phyloP scores from a whole-genome alignment of 768 basidiomycete genomes.

The Russula sp. region DNA sequence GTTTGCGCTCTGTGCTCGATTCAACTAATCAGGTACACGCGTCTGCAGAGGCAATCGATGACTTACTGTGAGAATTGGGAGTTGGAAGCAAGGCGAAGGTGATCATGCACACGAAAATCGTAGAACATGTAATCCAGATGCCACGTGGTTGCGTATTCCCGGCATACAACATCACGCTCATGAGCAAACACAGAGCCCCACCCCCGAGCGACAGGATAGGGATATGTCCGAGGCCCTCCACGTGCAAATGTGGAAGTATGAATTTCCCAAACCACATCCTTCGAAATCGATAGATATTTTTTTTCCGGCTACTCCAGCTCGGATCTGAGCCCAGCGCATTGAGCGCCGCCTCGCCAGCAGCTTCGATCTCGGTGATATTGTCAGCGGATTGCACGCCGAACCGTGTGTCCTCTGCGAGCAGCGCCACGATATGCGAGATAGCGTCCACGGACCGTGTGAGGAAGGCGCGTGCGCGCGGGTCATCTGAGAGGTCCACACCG shows the following conservation, averaged over 20 bases:
- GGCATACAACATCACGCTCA: conserved; percentile 21
- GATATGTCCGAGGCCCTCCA: conserved; percentile 18
- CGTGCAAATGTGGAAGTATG: neutral
- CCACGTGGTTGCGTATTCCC: conserved; percentile 3
- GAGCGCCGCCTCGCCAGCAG: conserved; percentile 7
- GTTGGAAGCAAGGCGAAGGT: neutral
- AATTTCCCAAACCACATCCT: neutral
- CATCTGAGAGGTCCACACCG: neutral
- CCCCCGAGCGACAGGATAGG: conserved; percentile 13
- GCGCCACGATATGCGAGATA: conserved; percentile 8
- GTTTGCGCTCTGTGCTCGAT: conserved; percentile 10
- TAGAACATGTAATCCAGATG: conserved; percentile 20
- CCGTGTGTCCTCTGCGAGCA: conserved; percentile 16
- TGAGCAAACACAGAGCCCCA: conserved; percentile 17
- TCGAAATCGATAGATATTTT: neutral
- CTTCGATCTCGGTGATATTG: conserved; percentile 8
- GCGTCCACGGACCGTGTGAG: neutral
- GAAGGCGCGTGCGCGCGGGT: neutral
- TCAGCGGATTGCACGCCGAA: conserved; percentile 10
- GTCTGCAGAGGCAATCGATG: neutral
- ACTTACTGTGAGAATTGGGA: conserved; percentile 2
- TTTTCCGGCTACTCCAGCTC: too few species aligned
- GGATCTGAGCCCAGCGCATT: neutral
- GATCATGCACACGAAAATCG: neutral
- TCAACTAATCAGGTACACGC: neutral